Base-by-base conservation (phyloP, 805 yeast species). In the Yarrowia hollandica region DNA sequence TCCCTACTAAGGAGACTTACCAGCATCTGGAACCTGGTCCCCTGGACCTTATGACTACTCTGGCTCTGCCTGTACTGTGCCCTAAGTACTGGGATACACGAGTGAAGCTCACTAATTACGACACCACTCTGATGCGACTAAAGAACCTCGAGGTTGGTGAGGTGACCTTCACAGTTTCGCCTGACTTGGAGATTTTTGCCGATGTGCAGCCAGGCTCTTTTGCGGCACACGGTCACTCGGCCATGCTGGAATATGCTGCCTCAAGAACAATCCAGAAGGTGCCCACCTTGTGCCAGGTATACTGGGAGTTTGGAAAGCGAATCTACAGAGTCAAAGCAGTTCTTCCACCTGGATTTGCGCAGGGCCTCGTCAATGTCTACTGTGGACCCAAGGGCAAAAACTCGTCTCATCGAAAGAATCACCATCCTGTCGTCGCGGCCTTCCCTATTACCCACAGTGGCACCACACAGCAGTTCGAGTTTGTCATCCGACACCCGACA, bases 11-110 rank as follows among this genome's bases (percentile, higher is more conserved):
- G 60, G 82, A 82, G 39, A 85, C 82, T 61, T 85, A 88, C 63
- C 99, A 94, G 71, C 96, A 88, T 72, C 81, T 92, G 18, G 78
- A 82, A 26, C 98, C 97, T 4, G 55, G 21, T 3, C 88, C 95
- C 2, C 74, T 92, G 62, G 91, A 88, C 62, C 86, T 87, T 31
- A 78, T 82, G 63, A 82, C 86, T 19, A 91, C 94, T 14, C 77
- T 89, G 61, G 82, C 90, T 44, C 75, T 92, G 50, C 99, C 99
- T 0, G 80, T 95, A 26, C 82, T 86, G n/a, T 88, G 90, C 67
- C 91, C 96, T 0, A 86, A 89, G 0, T 90, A 86, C 66, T 82
- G 86, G 70, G 76, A 74, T 35, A 81, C 83, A 67, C 75, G 78
- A 1, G 69, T 92, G 38, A 76, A 77, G 61, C 77, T 90, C 57